Conservation (phyloP, 371 early-diverging fungal species). For the Mucor ambiguus region DNA sequence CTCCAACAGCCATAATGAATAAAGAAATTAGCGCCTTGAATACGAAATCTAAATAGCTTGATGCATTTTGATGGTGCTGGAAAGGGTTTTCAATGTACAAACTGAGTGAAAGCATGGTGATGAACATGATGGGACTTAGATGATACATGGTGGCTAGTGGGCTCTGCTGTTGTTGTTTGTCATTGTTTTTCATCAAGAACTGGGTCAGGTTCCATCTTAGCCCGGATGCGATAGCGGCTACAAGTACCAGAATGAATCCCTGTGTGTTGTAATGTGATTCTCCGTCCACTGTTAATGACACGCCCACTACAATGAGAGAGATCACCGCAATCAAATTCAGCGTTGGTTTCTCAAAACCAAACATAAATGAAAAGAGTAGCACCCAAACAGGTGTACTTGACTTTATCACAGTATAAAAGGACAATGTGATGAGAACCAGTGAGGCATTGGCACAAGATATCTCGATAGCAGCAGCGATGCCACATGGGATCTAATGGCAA, state of each 20-base stretch:
- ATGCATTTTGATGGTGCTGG: conserved; percentile 34
- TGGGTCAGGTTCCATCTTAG: conserved; percentile 86
- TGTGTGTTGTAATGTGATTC: conserved; percentile 74
- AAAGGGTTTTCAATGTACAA: conserved; percentile 65
- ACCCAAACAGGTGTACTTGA: conserved; percentile 88
- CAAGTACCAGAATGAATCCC: conserved; percentile 70
- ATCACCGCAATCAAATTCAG: conserved; percentile 72
- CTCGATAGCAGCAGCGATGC: conserved; percentile 86
- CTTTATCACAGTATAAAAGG: conserved; percentile 97
- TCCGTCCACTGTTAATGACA: conserved; percentile 81
- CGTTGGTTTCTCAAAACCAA: conserved; percentile 77
- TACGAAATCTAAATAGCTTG: conserved; percentile 10
- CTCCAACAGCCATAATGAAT: conserved; percentile 69
- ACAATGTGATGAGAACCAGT: conserved; percentile 80
- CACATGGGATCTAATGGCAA: conserved; percentile 71
- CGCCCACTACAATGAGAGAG: conserved; percentile 79
- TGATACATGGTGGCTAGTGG: conserved; percentile 82
- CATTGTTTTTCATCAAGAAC: conserved; percentile 60
- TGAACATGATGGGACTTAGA: conserved; percentile 78
- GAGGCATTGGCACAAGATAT: conserved; percentile 89
- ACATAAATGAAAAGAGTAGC: conserved; percentile 86
- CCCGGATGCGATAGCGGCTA: conserved; percentile 81
- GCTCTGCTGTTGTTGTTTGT: conserved; percentile 43
- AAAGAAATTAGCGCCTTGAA: background rate
- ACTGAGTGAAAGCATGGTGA: conserved; percentile 55